Evolutionary conservation across 192 early-diverging fungal species (phyloP), one percentile per base, ranked within the genome.

Genomic region (Linnemannia elongata): DNA sequence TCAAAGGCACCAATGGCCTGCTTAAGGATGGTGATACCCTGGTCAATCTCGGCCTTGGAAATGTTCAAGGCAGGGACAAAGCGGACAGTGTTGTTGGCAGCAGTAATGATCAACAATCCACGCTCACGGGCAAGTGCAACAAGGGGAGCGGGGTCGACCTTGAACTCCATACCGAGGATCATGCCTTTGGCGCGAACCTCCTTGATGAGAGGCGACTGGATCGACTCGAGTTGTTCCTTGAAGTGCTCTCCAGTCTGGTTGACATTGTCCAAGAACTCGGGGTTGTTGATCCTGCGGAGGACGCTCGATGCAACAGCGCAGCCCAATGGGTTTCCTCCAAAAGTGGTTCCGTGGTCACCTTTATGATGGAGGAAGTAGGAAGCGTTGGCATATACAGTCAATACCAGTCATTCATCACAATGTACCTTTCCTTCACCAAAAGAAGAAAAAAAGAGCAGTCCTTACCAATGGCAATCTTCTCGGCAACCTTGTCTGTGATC

Each of bases 321-420:
- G 22, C 96, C 97, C 57, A 99, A 87, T 10, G 98, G 98, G 79
- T 94, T 96, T 45, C 98, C 98, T 76, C 98, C 98, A 92, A 98
- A 99, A 10, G 98, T 99, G 18, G 98, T 99, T 72, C 98, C 98
- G 82, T 99, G 98, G 89, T 99, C 98, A 73, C 98, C 96, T 91
- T 70, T 15, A 66, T 5, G 49, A 22, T 18, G 49, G 70, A 79
- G 33, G 69, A 75, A 45, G 68, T 22, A 63, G 18, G 47, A 44
- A 18, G 45, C 33, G 55, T 76, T 15, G 27, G n/a, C 24, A 57
- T 6, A 57, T 27, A 6, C 12, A 12, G 60, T 66, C 60, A 66
- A 30, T 70, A 68, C 69, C 12, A 69, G 24, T 63, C 24, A 60
- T 73, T 33, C n/a, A 27, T 82, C n/a, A 30, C 10, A 71, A 71